A percentile compares a stretch with the other conserved stretches of the same genome.
Evolutionary conservation across 257 asterid species (phyloP).

Genomic region (Nicotiana undulata): DNA sequence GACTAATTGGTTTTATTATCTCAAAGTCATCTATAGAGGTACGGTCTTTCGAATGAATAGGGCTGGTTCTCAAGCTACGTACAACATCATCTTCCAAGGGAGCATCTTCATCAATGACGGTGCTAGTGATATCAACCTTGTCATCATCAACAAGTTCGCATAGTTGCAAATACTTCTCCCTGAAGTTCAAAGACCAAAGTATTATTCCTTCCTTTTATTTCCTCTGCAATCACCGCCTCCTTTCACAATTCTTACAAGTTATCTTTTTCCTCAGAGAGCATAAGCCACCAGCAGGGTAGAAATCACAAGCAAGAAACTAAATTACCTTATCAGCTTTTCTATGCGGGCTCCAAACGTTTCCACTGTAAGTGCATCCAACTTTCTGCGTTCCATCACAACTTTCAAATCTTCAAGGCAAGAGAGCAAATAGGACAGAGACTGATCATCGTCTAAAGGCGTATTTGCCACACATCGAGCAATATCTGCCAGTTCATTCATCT

Average conservation of each 20-base stretch:
- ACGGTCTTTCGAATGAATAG: constrained; percentile 83
- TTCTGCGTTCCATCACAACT: constrained; percentile 74
- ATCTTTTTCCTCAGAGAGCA: neutral
- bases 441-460: constrained; percentile 86
- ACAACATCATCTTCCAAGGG: constrained; percentile 95
- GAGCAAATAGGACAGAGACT: constrained; percentile 68
- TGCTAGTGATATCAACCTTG: constrained; percentile 82
- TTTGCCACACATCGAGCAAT: constrained; percentile 92
- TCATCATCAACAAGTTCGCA: constrained; percentile 95
- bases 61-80: constrained; percentile 96
- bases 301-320: constrained; percentile 2
- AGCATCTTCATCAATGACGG: constrained; percentile 95
- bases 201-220: neutral
- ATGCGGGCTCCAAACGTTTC: constrained; percentile 99
- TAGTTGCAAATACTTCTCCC: constrained; percentile 95
- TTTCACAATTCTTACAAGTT: neutral
- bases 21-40: constrained; percentile 98
- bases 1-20: constrained; percentile 97
- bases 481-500: constrained; percentile 98
- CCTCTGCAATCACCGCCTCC: neutral
- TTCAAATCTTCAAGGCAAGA: constrained; percentile 96
- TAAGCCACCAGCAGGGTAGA: neutral
- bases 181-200: constrained; percentile 15
- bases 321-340: constrained; percentile 86
- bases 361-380: constrained; percentile 86